These are phyloP conservation scores for Corymbia calophylla DNA, from an alignment of 441 rosid species.

Conservation along the genomic window DNA sequence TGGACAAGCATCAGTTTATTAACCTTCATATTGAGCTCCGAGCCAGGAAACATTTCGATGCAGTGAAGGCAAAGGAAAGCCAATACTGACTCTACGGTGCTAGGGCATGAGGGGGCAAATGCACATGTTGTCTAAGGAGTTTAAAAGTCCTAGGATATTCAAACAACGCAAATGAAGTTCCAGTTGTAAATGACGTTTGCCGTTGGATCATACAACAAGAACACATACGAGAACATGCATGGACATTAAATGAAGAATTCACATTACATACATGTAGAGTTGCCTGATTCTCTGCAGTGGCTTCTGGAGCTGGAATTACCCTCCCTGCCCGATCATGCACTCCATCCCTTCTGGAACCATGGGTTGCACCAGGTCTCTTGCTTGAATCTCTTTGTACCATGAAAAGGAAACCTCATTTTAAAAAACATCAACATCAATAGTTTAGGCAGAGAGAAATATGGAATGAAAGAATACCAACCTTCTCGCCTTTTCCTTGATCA, in stretches of 20 bases:
- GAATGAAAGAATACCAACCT: conserved; percentile 35
- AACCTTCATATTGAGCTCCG: not conserved
- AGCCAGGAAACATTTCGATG: not conserved
- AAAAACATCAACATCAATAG: conserved; percentile 6
- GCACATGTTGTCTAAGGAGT: not conserved
- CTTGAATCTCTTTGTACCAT: conserved; percentile 38
- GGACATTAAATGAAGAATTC: not conserved
- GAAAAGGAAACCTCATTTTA: conserved; percentile 8
- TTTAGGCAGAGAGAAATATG: not conserved
- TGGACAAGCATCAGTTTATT: not conserved
- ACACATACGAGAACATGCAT: not conserved
- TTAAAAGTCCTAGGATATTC: not conserved
- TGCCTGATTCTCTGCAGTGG: conserved; percentile 83
- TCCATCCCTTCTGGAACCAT: conserved; percentile 52
- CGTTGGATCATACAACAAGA: not conserved
- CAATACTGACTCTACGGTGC: not conserved
- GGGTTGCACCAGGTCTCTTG: conserved; percentile 45
- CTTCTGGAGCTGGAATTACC: conserved; percentile 87
- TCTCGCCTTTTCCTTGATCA: conserved; percentile 75
- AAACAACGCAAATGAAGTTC: not conserved
- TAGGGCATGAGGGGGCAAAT: not conserved
- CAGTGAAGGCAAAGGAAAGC: not conserved
- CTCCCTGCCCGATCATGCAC: conserved; percentile 56
- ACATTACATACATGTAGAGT: conserved; percentile 52
- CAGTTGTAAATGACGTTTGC: not conserved